Evolutionary conservation across 2,329 filamentous ascomycete genomes (phyloP), one percentile per base, ranked within the genome.

Genomic region (Phialophora tarda): DNA sequence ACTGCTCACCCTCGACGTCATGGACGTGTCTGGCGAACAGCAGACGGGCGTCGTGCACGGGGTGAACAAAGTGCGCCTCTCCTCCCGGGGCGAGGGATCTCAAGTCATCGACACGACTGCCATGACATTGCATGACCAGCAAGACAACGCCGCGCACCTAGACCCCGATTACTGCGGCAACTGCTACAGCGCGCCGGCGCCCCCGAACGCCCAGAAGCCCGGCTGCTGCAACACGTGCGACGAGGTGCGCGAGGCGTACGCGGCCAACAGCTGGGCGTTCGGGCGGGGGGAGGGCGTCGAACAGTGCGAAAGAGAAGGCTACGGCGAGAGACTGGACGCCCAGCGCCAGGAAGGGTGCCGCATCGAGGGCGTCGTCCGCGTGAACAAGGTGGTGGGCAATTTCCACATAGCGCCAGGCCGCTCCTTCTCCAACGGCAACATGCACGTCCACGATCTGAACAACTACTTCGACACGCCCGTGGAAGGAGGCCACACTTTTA

Each of bases 311-410:
- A 89, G 93, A 68, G 95, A 99, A 80, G 93, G 97, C 78, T 99
- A 98, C 79, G 87, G 88, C 68, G 91, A 97, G 79, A 90, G 89
- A 73, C 84, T 99, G 66, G 92, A 96, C 76, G 88, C 88, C 69
- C 94, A 98, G 81, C 88, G 93, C 64, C 86, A 89, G 59, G 96
- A 99, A 81, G 95, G 95, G 66, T 99, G 95, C 81, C 91, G 95
- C 59, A 91, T 99, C 71, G 93, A 97, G 78, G 95, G 95, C 66
- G 88, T 88, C 47, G 86, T 99, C 73, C 91, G 92, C 56, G 96
- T 99, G 72, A 99, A 99, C 85, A 99, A 99, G 82, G 95, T 99
- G 28, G 86, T 99, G 62, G 95, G 95, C 64, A 99, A 99, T 83
- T 99, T 99, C 85, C 95, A 99, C 80, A 90, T 99, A 74, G 95